A percentile compares a stretch with the other conserved stretches of the same genome.
phyloP scores from a whole-genome alignment of 2,329 filamentous ascomycete genomes.

The Achaetomium macrosporum region DNA sequence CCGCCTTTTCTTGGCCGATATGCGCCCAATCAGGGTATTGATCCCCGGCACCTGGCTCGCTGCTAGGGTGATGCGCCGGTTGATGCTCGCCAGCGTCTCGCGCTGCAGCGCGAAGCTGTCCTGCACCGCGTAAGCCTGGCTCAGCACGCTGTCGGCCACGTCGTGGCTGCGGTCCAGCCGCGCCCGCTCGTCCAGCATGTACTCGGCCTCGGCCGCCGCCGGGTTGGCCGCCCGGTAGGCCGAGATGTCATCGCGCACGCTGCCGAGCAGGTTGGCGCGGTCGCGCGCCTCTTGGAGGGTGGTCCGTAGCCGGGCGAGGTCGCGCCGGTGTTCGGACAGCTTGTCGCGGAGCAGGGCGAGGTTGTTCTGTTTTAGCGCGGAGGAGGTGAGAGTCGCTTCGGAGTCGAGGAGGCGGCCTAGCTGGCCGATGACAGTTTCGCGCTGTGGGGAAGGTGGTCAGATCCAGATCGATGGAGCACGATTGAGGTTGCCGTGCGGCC shows the following conservation, averaged over 20 bases:
- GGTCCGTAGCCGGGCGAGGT: conserved; percentile 68
- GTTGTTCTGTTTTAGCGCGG: conserved; percentile 95
- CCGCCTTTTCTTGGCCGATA: conserved; percentile 88
- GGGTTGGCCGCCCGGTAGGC: conserved; percentile 80
- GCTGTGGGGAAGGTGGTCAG: conserved; percentile 44
- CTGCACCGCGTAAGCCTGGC: conserved; percentile 94
- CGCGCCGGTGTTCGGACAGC: conserved; percentile 77
- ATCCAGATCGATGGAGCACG: not conserved
- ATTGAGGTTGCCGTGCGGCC: too few relatives aligned
- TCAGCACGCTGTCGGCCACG: conserved; percentile 83
- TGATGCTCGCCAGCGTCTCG: conserved; percentile 82
- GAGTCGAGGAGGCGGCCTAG: conserved; percentile 88
- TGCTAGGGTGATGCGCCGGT: conserved; percentile 80
- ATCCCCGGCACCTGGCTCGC: conserved; percentile 90
- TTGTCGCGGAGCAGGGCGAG: conserved; percentile 87
- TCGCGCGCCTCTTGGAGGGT: conserved; percentile 73
- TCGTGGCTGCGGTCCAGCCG: conserved; percentile 85
- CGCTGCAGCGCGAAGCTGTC: conserved; percentile 84
- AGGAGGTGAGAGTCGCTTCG: conserved; percentile 78
- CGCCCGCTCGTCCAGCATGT: conserved; percentile 87
- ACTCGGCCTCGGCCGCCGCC: conserved; percentile 81
- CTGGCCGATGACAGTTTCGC: conserved; percentile 74
- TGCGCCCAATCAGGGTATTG: conserved; percentile 84
- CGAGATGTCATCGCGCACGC: conserved; percentile 87
- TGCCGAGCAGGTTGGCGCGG: conserved; percentile 82